Evolutionary conservation across 1,284 basidiomycete species (phyloP).

Genomic region (Melanopsichium pennsylvanicum): DNA sequence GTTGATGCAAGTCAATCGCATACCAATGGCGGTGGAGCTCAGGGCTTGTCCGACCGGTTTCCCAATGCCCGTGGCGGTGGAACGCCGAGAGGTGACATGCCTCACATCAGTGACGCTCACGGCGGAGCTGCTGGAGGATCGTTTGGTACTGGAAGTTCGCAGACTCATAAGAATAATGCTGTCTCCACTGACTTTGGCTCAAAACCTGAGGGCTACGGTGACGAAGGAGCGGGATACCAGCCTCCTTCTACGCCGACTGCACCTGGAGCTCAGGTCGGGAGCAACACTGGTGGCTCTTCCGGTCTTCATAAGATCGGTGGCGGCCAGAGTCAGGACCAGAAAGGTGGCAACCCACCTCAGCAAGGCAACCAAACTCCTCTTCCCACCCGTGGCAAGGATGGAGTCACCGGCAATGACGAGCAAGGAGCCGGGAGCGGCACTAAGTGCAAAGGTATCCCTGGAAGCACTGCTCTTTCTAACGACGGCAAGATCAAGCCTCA

Average conservation of each 20-base stretch:
- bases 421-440: not conserved
- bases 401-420: too few relatives aligned
- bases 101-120: not conserved
- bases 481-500: conserved; percentile 8
- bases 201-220: not conserved
- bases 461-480: conserved; percentile 8
- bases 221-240: not conserved
- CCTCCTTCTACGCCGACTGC: not conserved
- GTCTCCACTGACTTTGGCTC: too few relatives aligned
- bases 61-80: not conserved
- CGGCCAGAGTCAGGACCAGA: conserved; percentile 1
- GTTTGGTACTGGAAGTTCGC: too few relatives aligned
- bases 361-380: not conserved
- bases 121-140: too few relatives aligned
- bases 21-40: too few relatives aligned
- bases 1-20: too few relatives aligned
- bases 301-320: not conserved
- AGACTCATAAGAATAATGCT: too few relatives aligned
- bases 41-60: not conserved
- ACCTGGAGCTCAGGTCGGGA: not conserved
- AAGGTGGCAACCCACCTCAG: not conserved
- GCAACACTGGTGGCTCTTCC: not conserved
- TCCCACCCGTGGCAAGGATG: too few relatives aligned
- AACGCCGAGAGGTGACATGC: not conserved
- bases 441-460: conserved; percentile 16